Base-by-base conservation (phyloP, 257 asterid genomes). In the Solanum medicagineum region DNA sequence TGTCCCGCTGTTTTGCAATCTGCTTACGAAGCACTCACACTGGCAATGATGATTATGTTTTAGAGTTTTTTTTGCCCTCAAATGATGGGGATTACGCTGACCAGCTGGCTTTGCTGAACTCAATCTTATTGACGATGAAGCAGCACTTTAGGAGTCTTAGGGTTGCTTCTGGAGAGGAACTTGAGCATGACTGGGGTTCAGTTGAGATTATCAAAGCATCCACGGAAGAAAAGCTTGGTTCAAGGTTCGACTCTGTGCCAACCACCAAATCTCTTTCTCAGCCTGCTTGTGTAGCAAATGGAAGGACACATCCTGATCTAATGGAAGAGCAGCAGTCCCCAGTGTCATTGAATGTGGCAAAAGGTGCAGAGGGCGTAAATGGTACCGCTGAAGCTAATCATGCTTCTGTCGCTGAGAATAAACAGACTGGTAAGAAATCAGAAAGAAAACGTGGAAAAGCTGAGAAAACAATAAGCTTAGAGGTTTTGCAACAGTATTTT, bases 381-480 rank as follows among this genome's bases (percentile, higher is more conserved):
- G 89, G 89, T 65, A 86, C 88, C 81, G 80, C 87, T 86, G 90
- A 86, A 54, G 83, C 71, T 45, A 90, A 88, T 89, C 89, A 55
- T 59, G 86, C 80, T 20, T 26, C 92, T 85, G 65, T 86, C 84
- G 80, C 87, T 83, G 91, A 86, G 86, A 80, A 81, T 54, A 92
- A 93, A 81, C 92, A 88, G 45, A 75, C 40, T 32, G 91, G 87
- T 86, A 95, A 92, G 90, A 95, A 93, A 86, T 87, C 93, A 1
- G 97, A 93, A 89, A 94, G 94, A 85, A 95, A 92, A 89, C 93
- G 97, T 60, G 97, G 97, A 86, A 95, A 95, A 89, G 98, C 97
- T 0, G 97, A 95, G 92, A 94, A 93, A 91, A 92, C 95, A 15
- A 95, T 95, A 59, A 95, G 97, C 89, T 91, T 95, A 85, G 98